Conservation (phyloP, 2,329 filamentous ascomycete species). For the Botrytis elliptica region DNA sequence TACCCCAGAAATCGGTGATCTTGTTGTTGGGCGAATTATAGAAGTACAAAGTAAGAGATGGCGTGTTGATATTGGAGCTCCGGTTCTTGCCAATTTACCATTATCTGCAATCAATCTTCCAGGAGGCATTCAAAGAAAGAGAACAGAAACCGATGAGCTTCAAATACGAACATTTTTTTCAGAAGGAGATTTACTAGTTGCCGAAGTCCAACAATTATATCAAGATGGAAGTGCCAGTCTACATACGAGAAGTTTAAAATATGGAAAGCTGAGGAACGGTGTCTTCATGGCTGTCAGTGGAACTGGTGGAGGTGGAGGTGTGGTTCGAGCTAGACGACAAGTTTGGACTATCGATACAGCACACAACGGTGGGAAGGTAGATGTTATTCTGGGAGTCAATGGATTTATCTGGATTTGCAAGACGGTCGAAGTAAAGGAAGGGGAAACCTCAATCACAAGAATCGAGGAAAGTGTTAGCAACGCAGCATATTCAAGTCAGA, state of each 20-base stretch:
- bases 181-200: conserved; percentile 90
- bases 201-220: conserved; percentile 89
- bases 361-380: conserved; percentile 63
- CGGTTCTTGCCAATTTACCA: conserved; percentile 79
- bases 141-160: conserved; percentile 93
- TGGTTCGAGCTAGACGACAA: conserved; percentile 80
- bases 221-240: conserved; percentile 81
- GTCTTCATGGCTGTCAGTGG: conserved; percentile 81
- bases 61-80: conserved; percentile 91
- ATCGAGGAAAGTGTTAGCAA: conserved; percentile 84
- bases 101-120: conserved; percentile 92
- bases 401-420: conserved; percentile 95
- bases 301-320: conserved; percentile 74
- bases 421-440: conserved; percentile 64
- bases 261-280: conserved; percentile 93
- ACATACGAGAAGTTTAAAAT: conserved; percentile 87
- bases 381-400: conserved; percentile 90
- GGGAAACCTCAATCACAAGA: conserved; percentile 64
- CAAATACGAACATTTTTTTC: conserved; percentile 97
- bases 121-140: conserved; percentile 84
- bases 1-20: conserved; percentile 91
- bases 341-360: conserved; percentile 74
- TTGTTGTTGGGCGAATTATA: conserved; percentile 89
- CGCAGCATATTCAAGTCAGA: conserved; percentile 92
- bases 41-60: conserved; percentile 92